Percentiles rank a stretch among this genome's conserved stretches.
These are phyloP conservation scores for Colletotrichum sp. DNA, from an alignment of 2,329 filamentous ascomycete genomes.

Conservation along the genomic window DNA sequence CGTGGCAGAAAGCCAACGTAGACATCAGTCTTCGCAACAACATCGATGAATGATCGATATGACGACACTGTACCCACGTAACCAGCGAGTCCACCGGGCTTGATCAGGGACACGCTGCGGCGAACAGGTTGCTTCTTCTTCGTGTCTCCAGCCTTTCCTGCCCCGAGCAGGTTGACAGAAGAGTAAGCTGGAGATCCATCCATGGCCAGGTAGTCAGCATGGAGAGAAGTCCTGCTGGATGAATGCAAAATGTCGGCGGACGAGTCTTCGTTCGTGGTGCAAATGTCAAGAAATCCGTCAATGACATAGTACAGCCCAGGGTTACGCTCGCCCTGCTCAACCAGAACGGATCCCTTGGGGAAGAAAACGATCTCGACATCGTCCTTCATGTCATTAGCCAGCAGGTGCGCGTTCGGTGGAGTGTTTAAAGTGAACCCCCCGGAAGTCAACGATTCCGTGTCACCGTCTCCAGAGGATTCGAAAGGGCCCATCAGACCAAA, in stretches of 20 bases:
- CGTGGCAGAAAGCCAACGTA: slow-evolving; percentile 95
- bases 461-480: slow-evolving; percentile 78
- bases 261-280: slow-evolving; percentile 74
- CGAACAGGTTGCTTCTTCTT: slow-evolving; percentile 53
- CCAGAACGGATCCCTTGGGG: slow-evolving; percentile 89
- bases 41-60: slow-evolving; percentile 94
- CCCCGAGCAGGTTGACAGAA: slow-evolving; percentile 24
- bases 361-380: slow-evolving; percentile 98
- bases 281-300: slow-evolving; percentile 94
- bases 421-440: slow-evolving; percentile 66
- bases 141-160: slow-evolving; percentile 34
- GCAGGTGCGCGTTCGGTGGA: slow-evolving; percentile 67
- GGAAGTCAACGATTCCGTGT: slow-evolving; percentile 85
- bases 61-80: slow-evolving; percentile 95
- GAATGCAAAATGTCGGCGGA: slow-evolving; percentile 45
- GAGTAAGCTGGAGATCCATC: slow-evolving; percentile 13
- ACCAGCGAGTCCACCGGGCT: slow-evolving; percentile 91
- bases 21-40: slow-evolving; percentile 96
- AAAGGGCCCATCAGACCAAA: slow-evolving; percentile 92
- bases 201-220: slow-evolving; percentile 7
- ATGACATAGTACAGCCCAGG: slow-evolving; percentile 97
- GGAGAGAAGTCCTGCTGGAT: slow-evolving; percentile 35
- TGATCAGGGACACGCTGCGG: slow-evolving; percentile 86
- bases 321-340: slow-evolving; percentile 96
- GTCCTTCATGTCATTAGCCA: slow-evolving; percentile 83